These are phyloP conservation scores for Ophiocordyceps unilateralis DNA, from an alignment of 2,329 filamentous ascomycete species.

Conservation along the genomic window DNA sequence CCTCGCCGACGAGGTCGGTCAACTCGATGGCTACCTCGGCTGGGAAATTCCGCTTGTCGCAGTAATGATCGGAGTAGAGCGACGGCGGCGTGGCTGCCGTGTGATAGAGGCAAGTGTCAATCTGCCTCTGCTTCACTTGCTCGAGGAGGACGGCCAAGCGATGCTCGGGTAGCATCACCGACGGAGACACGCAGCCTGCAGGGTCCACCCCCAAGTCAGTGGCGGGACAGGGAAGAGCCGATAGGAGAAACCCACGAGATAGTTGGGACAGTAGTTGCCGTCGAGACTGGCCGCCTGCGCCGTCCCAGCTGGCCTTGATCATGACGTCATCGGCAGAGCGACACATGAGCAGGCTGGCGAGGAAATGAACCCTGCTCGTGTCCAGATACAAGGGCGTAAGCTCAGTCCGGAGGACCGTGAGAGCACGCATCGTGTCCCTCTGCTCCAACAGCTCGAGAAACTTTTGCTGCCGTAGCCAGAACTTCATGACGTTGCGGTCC, in stretches of 20 bases:
- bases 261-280: conserved; percentile 60
- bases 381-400: conserved; percentile 75
- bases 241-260: conserved; percentile 44
- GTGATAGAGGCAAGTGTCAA: conserved; percentile 74
- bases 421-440: conserved; percentile 53
- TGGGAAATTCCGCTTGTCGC: conserved; percentile 67
- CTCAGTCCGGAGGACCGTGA: conserved; percentile 74
- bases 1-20: conserved; percentile 58
- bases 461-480: conserved; percentile 83
- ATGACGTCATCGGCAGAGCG: conserved; percentile 60
- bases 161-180: conserved; percentile 91
- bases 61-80: conserved; percentile 75
- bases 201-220: neutral
- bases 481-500: conserved; percentile 65
- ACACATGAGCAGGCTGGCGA: conserved; percentile 88
- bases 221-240: neutral
- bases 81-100: conserved; percentile 65
- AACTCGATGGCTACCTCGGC: conserved; percentile 54
- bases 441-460: conserved; percentile 79
- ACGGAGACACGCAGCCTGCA: conserved; percentile 76
- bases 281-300: conserved; percentile 58
- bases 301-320: conserved; percentile 68
- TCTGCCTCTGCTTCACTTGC: conserved; percentile 70
- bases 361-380: conserved; percentile 55
- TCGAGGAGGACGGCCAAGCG: conserved; percentile 66